Evolutionary conservation across 2,329 filamentous ascomycete species (phyloP).

Genomic region (Paracoccidioides brasiliensis): DNA sequence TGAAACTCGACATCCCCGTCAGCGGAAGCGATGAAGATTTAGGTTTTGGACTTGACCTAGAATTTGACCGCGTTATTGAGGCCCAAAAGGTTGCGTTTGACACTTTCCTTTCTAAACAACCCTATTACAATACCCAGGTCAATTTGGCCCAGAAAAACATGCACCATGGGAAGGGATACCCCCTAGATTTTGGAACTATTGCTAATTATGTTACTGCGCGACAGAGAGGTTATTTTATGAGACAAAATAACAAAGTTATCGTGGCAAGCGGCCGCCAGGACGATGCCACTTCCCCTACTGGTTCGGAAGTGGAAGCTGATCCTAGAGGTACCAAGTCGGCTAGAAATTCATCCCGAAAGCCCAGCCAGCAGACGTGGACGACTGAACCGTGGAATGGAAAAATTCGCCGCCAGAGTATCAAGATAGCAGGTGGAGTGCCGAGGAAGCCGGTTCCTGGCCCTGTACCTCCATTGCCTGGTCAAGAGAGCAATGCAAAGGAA

Average conservation of each 20-base stretch:
- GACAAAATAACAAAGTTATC: conserved; percentile 94
- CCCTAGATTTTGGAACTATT: conserved; percentile 21
- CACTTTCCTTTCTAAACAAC: conserved; percentile 29
- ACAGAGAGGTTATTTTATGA: conserved; percentile 97
- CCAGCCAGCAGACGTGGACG: conserved; percentile 82
- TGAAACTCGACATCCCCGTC: conserved; percentile 70
- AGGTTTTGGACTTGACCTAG: conserved; percentile 74
- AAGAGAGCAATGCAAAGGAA: conserved; percentile 62
- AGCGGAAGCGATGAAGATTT: conserved; percentile 53
- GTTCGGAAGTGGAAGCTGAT: conserved; percentile 15
- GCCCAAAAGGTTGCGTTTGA: conserved; percentile 78
- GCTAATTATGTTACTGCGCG: conserved; percentile 50
- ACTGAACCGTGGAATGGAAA: conserved; percentile 95
- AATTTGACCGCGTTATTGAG: conserved; percentile 92
- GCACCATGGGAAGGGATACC: conserved; percentile 17
- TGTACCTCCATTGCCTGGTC: conserved; percentile 73
- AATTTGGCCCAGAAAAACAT: background rate
- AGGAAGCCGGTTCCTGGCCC: conserved; percentile 48
- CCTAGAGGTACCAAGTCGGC: conserved; percentile 44
- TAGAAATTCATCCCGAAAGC: conserved; percentile 60
- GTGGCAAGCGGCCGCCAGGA: conserved; percentile 68
- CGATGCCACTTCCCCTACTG: conserved; percentile 32
- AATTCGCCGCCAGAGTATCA: conserved; percentile 52
- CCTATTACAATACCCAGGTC: conserved; percentile 7
- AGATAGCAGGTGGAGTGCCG: conserved; percentile 43